Conservation (phyloP, 2,329 filamentous ascomycete genomes). For the Fusarium sp. region DNA sequence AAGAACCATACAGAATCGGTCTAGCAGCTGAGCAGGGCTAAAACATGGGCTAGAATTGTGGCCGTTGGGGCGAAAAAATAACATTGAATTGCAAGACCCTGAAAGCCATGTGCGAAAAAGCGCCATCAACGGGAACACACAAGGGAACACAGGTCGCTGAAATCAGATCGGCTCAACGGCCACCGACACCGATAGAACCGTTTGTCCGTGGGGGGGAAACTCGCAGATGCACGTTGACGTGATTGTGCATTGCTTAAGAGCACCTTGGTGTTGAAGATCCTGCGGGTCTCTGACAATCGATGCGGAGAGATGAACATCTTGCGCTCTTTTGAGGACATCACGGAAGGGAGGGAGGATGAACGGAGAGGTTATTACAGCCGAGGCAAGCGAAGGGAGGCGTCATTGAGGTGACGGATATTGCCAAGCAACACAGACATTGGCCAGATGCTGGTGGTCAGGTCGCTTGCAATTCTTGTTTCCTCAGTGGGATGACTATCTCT, state of each 20-base stretch:
- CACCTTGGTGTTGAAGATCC: conserved; percentile 11
- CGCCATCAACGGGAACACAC: neutral
- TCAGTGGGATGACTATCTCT: conserved; percentile 8
- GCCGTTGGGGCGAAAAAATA: conserved; percentile 27
- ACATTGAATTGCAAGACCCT: conserved; percentile 29
- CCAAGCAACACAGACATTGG: conserved; percentile 31
- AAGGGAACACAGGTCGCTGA: neutral
- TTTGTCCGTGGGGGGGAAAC: conserved; percentile 5
- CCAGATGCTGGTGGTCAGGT: conserved; percentile 8
- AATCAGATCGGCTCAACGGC: neutral
- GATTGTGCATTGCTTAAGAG: conserved; percentile 3
- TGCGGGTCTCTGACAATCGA: conserved; percentile 15
- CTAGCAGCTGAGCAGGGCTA: conserved; percentile 18
- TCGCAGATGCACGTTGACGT: conserved; percentile 23
- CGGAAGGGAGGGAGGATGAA: neutral
- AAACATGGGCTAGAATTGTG: conserved; percentile 22
- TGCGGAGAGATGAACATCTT: conserved; percentile 6
- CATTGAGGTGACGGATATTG: conserved; percentile 21
- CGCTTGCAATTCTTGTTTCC: conserved; percentile 28
- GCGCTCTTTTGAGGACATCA: neutral
- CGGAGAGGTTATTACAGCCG: conserved; percentile 13
- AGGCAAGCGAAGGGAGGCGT: conserved; percentile 26
- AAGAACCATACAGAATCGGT: conserved; percentile 30
- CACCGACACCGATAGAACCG: neutral
- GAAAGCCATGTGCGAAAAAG: conserved; percentile 30